Conservation (phyloP, 495 filamentous ascomycete species). For the Oleoguttula mirabilis region DNA sequence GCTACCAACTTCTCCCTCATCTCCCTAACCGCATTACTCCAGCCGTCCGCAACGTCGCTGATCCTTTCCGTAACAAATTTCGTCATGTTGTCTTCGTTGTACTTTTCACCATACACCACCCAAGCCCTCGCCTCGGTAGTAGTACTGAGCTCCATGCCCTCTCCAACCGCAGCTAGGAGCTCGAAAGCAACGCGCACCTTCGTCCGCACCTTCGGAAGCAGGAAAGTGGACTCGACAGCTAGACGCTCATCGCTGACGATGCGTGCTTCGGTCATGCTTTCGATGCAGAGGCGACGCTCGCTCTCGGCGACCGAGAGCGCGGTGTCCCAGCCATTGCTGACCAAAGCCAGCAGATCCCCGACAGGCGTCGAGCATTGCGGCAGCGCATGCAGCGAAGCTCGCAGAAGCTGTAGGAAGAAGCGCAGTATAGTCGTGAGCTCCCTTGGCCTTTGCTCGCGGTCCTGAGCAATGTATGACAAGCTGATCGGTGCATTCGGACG, state of each 20-base stretch:
- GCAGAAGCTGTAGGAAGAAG: slow-evolving; percentile 59
- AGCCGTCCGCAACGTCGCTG: slow-evolving; percentile 25
- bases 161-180: slow-evolving; percentile 32
- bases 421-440: slow-evolving; percentile 43
- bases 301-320: slow-evolving; percentile 41
- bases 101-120: slow-evolving; percentile 56
- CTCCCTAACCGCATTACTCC: slow-evolving; percentile 46
- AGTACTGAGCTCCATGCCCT: slow-evolving; percentile 25
- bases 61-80: slow-evolving; percentile 39
- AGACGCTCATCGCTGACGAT: slow-evolving; percentile 48
- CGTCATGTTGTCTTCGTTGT: slow-evolving; percentile 49
- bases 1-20: slow-evolving; percentile 43
- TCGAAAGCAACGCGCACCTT: slow-evolving; percentile 47
- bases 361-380: slow-evolving; percentile 38
- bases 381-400: slow-evolving; percentile 43
- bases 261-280: slow-evolving; percentile 40
- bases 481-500: slow-evolving; percentile 34
- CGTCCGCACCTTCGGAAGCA: slow-evolving; percentile 46
- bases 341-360: slow-evolving; percentile 41
- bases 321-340: slow-evolving; percentile 49
- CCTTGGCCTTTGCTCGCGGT: slow-evolving; percentile 26
- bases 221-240: slow-evolving; percentile 38
- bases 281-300: slow-evolving; percentile 41
- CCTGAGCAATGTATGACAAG: slow-evolving; percentile 36
- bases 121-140: slow-evolving; percentile 32